These are phyloP conservation scores for Cercophora samala DNA, from an alignment of 495 filamentous ascomycete genomes.

Conservation along the genomic window DNA sequence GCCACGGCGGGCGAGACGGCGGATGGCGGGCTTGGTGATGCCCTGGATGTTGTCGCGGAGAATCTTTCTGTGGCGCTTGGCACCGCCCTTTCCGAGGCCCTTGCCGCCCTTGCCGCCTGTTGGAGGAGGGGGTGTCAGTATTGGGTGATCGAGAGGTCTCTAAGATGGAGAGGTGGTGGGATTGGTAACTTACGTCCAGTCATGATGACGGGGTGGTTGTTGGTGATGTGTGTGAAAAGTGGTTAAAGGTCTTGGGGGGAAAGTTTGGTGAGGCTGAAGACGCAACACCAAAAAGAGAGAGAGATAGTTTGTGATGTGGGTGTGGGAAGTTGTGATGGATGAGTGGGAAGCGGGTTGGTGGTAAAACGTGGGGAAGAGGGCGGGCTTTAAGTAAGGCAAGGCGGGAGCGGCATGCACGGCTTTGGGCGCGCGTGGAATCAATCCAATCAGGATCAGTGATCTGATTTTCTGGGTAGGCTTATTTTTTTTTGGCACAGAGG, in stretches of 20 bases:
- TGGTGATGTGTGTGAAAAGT: constrained; percentile 36
- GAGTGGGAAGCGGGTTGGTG: constrained; percentile 15
- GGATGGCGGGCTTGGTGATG: constrained; percentile 99
- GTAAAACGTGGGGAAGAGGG: constrained; percentile 46
- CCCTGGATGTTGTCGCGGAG: constrained; percentile 99
- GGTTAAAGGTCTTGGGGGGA: constrained; percentile 12
- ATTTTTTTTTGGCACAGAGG: constrained; percentile 19
- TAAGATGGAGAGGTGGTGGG: constrained; percentile 13
- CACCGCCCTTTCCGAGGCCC: constrained; percentile 80
- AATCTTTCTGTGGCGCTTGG: constrained; percentile 99
- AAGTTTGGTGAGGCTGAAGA: constrained; percentile 43
- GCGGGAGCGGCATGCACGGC: constrained; percentile 25
- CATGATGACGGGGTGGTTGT: constrained; percentile 55
- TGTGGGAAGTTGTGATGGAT: constrained; percentile 18
- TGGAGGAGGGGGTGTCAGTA: constrained; percentile 31
- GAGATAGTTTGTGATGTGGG: neutral
- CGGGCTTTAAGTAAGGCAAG: constrained; percentile 38
- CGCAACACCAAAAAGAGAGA: constrained; percentile 2
- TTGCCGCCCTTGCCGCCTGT: constrained; percentile 90
- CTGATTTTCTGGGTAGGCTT: constrained; percentile 23
- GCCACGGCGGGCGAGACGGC: constrained; percentile 98
- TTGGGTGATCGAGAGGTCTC: constrained; percentile 12
- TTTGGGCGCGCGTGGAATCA: constrained; percentile 31
- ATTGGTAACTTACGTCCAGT: constrained; percentile 83
- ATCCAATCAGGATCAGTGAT: constrained; percentile 46